phyloP scores from a whole-genome alignment of 768 basidiomycete genomes.

The Hemileccinum rubropunctum region DNA sequence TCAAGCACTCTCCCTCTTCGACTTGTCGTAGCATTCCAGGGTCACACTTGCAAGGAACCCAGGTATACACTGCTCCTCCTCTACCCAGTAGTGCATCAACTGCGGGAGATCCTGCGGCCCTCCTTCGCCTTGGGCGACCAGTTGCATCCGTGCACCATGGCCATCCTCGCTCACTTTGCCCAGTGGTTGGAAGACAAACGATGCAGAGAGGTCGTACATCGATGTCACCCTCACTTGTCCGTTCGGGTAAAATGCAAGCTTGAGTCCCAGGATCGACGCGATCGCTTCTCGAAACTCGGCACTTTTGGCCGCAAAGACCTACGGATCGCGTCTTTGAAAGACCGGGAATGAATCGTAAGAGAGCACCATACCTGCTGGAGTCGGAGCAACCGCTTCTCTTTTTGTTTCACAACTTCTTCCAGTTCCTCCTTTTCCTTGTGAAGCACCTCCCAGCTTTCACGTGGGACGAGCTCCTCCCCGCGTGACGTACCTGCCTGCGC shows the following conservation, averaged over 20 bases:
- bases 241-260: constrained; percentile 87
- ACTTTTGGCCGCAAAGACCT: constrained; percentile 84
- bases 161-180: constrained; percentile 36
- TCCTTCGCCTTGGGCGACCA: constrained; percentile 70
- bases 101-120: constrained; percentile 73
- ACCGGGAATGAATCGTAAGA: too few relatives aligned
- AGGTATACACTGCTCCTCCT: constrained; percentile 80
- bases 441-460: constrained; percentile 76
- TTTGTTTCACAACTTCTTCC: constrained; percentile 62
- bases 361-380: constrained; percentile 64
- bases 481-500: constrained; percentile 14
- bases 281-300: constrained; percentile 92
- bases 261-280: constrained; percentile 84
- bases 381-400: constrained; percentile 76
- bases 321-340: background rate
- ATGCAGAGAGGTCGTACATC: constrained; percentile 83
- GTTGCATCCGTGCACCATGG: constrained; percentile 59
- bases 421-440: constrained; percentile 68
- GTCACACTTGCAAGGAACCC: constrained; percentile 89
- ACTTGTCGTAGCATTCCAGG: constrained; percentile 81
- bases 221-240: constrained; percentile 88
- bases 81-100: constrained; percentile 83
- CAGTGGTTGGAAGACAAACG: constrained; percentile 81
- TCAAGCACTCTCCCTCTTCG: constrained; percentile 39
- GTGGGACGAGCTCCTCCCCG: constrained; percentile 52